A percentile compares a stretch with the other conserved stretches of the same genome.
Conservation (phyloP, 805 yeast genomes). For the Cyberlindnera bimundalis region DNA sequence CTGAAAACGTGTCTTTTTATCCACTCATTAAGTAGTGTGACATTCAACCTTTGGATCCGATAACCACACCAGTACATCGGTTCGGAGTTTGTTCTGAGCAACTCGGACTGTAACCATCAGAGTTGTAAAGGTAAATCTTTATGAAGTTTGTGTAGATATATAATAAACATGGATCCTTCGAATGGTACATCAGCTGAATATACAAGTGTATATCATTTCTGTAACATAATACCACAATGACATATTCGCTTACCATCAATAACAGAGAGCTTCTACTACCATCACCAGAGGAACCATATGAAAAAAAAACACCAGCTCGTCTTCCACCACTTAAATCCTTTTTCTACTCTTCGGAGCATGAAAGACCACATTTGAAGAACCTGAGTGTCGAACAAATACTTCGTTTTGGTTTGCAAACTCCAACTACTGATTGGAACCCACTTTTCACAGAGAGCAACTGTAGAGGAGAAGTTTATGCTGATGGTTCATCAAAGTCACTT, state of each 20-base stretch:
- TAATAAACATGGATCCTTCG: too few species aligned
- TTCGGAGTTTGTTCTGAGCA: neutral
- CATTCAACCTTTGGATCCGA: too few species aligned
- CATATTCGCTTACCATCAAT: constrained; percentile 6
- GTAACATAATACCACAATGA: too few species aligned
- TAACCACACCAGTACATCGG: constrained; percentile 2
- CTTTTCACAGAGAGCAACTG: constrained; percentile 3
- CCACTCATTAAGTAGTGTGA: too few species aligned
- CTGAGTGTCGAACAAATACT: constrained; percentile 5
- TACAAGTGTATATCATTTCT: too few species aligned
- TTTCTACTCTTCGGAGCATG: constrained; percentile 5
- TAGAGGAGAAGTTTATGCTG: too few species aligned
- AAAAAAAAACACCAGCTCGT: neutral
- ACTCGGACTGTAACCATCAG: neutral
- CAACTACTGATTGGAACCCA: neutral
- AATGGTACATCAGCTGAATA: too few species aligned
- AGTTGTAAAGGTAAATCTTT: neutral
- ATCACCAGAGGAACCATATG: constrained; percentile 1
- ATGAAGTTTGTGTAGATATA: too few species aligned
- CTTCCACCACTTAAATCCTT: constrained; percentile 10
- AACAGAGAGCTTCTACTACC: constrained; percentile 10
- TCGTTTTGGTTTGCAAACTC: neutral
- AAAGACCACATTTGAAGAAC: constrained; percentile 2
- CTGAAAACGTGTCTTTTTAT: too few species aligned
- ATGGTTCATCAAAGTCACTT: too few species aligned